Conservation (phyloP, 2,329 filamentous ascomycete species). For the Nemania sp. region DNA sequence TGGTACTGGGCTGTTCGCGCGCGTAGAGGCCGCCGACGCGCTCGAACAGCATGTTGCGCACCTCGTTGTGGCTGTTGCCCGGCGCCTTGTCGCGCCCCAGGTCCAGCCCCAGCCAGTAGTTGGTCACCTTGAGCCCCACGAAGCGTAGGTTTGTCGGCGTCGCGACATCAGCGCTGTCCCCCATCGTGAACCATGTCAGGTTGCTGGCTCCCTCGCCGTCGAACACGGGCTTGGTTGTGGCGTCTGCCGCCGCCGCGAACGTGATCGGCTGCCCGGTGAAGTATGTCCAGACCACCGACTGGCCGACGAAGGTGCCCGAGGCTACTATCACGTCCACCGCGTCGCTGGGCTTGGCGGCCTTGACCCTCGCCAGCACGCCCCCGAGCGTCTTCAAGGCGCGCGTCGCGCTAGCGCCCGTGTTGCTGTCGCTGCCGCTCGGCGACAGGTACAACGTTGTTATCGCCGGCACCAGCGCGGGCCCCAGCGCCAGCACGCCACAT, state of each 20-base stretch:
- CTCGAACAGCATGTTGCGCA: slow-evolving; percentile 26
- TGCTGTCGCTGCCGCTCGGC: slow-evolving; percentile 25
- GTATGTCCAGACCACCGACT: slow-evolving; percentile 25
- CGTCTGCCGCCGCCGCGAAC: slow-evolving; percentile 15
- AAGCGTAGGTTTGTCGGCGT: slow-evolving; percentile 21
- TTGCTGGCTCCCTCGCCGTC: slow-evolving; percentile 23
- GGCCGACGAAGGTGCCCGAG: slow-evolving; percentile 18
- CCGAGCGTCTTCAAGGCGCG: slow-evolving; percentile 19
- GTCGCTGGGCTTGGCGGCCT: slow-evolving; percentile 12
- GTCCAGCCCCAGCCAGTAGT: slow-evolving; percentile 29
- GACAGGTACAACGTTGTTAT: slow-evolving; percentile 21
- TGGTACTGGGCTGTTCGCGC: slow-evolving; percentile 12
- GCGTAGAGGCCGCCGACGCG: slow-evolving; percentile 26
- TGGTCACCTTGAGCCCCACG: slow-evolving; percentile 22
- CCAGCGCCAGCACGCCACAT: slow-evolving; percentile 6
- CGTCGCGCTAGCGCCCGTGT: slow-evolving; percentile 15
- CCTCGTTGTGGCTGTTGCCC: slow-evolving; percentile 23
- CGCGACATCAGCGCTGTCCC: slow-evolving; percentile 11
- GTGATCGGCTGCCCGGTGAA: slow-evolving; percentile 28
- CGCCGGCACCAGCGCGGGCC: slow-evolving; percentile 12
- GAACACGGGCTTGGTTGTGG: slow-evolving; percentile 22
- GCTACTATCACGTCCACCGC: slow-evolving; percentile 22
- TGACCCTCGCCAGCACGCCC: slow-evolving; percentile 19
- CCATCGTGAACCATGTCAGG: slow-evolving; percentile 27
- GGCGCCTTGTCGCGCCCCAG: slow-evolving; percentile 23